These are phyloP conservation scores for Phytopythium chamaehyphon DNA, from an alignment of 352 stramenopile genomes.

Conservation along the genomic window DNA sequence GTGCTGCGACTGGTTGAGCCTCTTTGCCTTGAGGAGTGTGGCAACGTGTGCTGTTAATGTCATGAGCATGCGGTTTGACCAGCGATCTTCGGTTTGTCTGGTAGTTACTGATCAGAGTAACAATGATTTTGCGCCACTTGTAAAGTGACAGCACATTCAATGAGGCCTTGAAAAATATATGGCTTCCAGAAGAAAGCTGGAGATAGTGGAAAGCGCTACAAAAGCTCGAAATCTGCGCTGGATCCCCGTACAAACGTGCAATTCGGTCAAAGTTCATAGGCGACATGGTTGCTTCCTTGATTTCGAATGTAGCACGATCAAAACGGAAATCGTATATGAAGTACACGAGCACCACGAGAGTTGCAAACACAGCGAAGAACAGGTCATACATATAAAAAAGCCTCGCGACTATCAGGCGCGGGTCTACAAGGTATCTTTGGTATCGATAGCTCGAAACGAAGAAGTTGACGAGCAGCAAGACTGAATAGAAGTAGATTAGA, in stretches of 20 bases:
- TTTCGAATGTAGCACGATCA: conserved; percentile 22
- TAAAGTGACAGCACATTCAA: conserved; percentile 37
- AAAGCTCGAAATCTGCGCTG: conserved; percentile 31
- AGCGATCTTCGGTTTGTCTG: not conserved
- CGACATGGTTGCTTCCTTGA: conserved; percentile 14
- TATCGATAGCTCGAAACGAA: conserved; percentile 43
- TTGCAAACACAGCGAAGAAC: conserved; percentile 51
- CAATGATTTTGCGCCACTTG: conserved; percentile 45
- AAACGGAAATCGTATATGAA: conserved; percentile 33
- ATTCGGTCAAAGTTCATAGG: conserved; percentile 22
- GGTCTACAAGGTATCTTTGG: conserved; percentile 26
- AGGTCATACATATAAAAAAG: conserved; percentile 44
- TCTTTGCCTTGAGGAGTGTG: not conserved
- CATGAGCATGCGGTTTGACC: too few species aligned
- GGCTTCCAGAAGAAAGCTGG: conserved; percentile 14
- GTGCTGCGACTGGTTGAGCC: not conserved
- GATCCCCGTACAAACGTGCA: conserved; percentile 32
- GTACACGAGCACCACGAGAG: conserved; percentile 33
- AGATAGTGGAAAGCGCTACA: conserved; percentile 29
- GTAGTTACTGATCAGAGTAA: conserved; percentile 20
- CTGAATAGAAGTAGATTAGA: conserved; percentile 37
- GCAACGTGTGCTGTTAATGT: too few species aligned
- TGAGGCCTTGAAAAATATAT: conserved; percentile 30
- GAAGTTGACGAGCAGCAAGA: conserved; percentile 30
- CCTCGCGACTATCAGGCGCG: conserved; percentile 20